Conservation (phyloP, 495 filamentous ascomycete species). For the Penicillium atrosanguineum region DNA sequence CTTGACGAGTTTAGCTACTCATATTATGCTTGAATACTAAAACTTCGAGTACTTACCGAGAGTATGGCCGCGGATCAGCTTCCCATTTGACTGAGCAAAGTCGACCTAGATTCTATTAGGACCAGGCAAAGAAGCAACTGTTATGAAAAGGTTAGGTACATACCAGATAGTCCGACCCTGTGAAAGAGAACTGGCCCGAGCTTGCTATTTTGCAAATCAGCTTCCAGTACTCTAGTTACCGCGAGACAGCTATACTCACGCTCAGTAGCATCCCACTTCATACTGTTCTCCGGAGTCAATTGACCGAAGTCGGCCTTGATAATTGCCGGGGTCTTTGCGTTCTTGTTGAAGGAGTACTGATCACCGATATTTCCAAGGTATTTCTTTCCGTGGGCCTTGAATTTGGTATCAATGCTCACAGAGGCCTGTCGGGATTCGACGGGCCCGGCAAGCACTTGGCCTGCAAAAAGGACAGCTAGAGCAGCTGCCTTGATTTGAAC, state of each 20-base stretch:
- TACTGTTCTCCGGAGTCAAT: conserved; percentile 55
- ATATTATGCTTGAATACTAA: neutral
- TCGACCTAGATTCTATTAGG: conserved; percentile 30
- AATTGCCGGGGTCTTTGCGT: conserved; percentile 27
- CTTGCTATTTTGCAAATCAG: conserved; percentile 10
- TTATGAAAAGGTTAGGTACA: neutral
- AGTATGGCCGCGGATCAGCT: conserved; percentile 51
- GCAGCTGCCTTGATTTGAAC: too few species aligned
- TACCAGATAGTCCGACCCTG: conserved; percentile 41
- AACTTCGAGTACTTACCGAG: conserved; percentile 26
- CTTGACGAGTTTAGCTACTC: conserved; percentile 11
- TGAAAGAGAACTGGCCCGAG: conserved; percentile 43
- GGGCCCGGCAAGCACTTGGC: too few species aligned
- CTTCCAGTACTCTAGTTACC: neutral
- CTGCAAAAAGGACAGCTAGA: too few species aligned
- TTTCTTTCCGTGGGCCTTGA: conserved; percentile 24
- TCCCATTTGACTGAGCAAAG: conserved; percentile 44
- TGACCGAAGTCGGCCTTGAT: conserved; percentile 49
- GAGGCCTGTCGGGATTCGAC: conserved; percentile 13
- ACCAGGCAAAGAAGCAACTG: neutral
- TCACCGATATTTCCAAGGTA: conserved; percentile 29
- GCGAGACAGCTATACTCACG: conserved; percentile 20
- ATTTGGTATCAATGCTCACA: conserved; percentile 19
- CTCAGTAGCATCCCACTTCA: conserved; percentile 53
- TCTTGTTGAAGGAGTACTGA: conserved; percentile 25